Base-by-base conservation (phyloP, 305 asterid genomes). In the Fraxinus floribunda region DNA sequence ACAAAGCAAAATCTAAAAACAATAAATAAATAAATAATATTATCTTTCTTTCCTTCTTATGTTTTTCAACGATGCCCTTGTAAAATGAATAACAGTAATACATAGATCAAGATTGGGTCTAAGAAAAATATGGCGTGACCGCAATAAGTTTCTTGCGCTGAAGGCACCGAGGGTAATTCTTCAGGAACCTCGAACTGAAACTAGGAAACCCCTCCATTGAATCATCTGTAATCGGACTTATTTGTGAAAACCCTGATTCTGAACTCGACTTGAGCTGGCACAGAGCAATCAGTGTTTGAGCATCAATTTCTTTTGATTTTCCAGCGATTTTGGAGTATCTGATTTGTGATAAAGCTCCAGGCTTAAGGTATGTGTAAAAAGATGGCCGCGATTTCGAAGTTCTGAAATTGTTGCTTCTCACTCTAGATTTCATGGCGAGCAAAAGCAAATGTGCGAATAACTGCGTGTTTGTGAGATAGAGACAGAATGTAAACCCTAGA, bases 281-380 rank as follows among this genome's bases (percentile, higher is more conserved):
- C 41, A 91, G 86, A 36, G 87, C 86, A 30, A 90, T 85, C 81
- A 86, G 84, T 38, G 90, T 52, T 76, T 81, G 83, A 10, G 87
- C 87, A 5, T 87, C 82, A 68, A 83, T 85, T 57, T 88, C 77
- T 52, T 87, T 89, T 36, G 93, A 91, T 89, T 90, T 92, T 7
- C 94, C 95, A 0, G 89, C 88, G 81, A 91, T 91, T 68, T 89
- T 94, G 32, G 94, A 91, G 87, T 90, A 87, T 71, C 94, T 76
- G 86, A 94, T 81, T 72, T 91, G 92, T 3, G 98, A 95, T 10
- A 94, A 87, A 1, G 94, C 96, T 66, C 98, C 97, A 2, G 97
- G 98, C 88, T 92, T 92, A 62, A 94, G 86, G 77, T 88, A 92
- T 60, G 88, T 90, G 85, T 83, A 83, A 24, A 82, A 88, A 22